These are phyloP conservation scores for Chrysanthemum lavandulifolium DNA, from an alignment of 129 eudicot genomes.

Conservation along the genomic window DNA sequence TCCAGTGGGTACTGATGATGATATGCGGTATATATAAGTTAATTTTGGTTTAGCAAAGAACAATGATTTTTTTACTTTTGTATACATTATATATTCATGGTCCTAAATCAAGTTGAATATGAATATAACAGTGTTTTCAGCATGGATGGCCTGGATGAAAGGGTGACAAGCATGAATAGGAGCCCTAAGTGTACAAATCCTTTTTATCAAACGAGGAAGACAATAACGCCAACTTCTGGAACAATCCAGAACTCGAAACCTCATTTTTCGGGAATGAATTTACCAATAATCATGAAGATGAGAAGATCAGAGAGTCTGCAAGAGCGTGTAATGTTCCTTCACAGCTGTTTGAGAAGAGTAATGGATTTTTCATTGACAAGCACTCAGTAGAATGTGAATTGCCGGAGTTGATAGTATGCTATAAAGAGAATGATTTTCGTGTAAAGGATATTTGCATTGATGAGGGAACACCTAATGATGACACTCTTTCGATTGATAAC, in stretches of 20 bases:
- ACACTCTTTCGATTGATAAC: constrained; percentile 29
- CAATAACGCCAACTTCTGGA: constrained; percentile 27
- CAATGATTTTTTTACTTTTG: background rate
- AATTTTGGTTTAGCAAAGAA: background rate
- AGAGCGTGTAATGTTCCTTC: constrained; percentile 8
- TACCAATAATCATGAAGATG: constrained; percentile 23
- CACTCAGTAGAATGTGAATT: constrained; percentile 46
- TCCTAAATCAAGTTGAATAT: constrained; percentile 25
- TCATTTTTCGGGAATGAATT: constrained; percentile 32
- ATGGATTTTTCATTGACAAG: constrained; percentile 48
- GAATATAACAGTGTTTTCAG: constrained; percentile 42
- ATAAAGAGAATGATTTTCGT: constrained; percentile 47
- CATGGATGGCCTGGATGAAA: constrained; percentile 27
- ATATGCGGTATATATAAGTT: constrained; percentile 36
- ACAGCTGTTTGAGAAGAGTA: constrained; percentile 27
- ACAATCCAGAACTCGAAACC: constrained; percentile 32
- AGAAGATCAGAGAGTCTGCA: constrained; percentile 23
- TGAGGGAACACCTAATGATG: constrained; percentile 44
- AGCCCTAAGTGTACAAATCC: constrained; percentile 31
- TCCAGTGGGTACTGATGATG: constrained; percentile 36
- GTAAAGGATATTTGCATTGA: constrained; percentile 71
- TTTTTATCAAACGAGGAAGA: constrained; percentile 30
- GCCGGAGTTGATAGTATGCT: constrained; percentile 69
- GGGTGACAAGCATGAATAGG: constrained; percentile 31
- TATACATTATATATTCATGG: constrained; percentile 8